phyloP scores from a whole-genome alignment of 306 rosid species.

The Ammopiptanthus mongolicus region DNA sequence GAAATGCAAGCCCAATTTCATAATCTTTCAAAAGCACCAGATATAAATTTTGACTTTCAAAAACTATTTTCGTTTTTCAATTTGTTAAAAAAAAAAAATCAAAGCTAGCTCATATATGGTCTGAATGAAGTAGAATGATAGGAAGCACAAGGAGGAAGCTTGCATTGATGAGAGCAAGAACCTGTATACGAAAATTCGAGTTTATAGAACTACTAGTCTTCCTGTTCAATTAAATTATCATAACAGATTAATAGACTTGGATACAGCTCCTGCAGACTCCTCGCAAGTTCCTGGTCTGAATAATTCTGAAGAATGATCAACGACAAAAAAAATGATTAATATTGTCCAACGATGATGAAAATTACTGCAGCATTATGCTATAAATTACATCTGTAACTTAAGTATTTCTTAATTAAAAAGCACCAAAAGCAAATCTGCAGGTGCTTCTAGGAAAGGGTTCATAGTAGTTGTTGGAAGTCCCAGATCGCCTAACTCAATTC shows the following conservation, averaged over 20 bases:
- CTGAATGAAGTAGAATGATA: neutral
- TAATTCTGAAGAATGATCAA: slow-evolving; percentile 4
- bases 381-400: neutral
- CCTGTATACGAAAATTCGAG: neutral
- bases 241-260: neutral
- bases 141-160: neutral
- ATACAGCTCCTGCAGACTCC: slow-evolving; percentile 3
- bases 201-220: neutral
- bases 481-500: no score
- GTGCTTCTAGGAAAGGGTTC: neutral
- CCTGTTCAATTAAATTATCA: slow-evolving; percentile 9
- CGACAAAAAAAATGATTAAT: neutral
- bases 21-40: neutral
- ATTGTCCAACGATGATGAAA: neutral
- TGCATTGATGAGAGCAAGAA: neutral
- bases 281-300: neutral
- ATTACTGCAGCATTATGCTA: neutral
- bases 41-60: neutral
- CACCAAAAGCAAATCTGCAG: neutral
- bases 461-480: no score
- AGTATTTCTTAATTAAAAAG: neutral
- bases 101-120: neutral
- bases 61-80: neutral
- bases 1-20: neutral
- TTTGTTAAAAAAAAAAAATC: neutral